Base-by-base conservation (phyloP, 805 yeast species). In the Starmerella sp. region DNA sequence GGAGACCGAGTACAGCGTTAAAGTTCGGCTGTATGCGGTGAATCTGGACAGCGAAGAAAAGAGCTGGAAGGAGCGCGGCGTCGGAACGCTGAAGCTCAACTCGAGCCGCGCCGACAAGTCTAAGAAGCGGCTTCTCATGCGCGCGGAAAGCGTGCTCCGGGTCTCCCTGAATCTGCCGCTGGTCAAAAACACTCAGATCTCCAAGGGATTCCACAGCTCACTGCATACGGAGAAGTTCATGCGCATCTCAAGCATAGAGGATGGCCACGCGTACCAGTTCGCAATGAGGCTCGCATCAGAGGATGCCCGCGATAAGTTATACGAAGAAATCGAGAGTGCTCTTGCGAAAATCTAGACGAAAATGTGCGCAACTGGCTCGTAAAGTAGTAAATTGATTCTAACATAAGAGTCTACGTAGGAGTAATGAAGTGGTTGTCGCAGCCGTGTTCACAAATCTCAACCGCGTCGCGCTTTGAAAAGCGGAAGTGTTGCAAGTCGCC, bases 21-120 rank as follows among this genome's bases (percentile, higher is more conserved):
- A 84, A 48, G 87, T 95, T 4, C 87, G 90, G 65, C 71, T 93
- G 31, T 93, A 90, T 66, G 81, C 79, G 34, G 52, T 60, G n/a
- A 55, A 58, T 38, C 71, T 87, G 62, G 85, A 86, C 63, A 72
- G 90, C 34, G 72, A 82, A 0, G 77, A 81, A 38, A 80, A 77
- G 15, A 96, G 96, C 2, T 93, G 98, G 98, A 93, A 87, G 67
- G 98, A 93, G 69, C 80, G 93, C 65, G 98, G 98, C 29, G 75
- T 85, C 43, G 98, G 98, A 2, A 77, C 80, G 5, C 71, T 93
- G n/a, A 95, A 87, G 66, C 77, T 93, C 30, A 91, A 93, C 68
- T 38, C 39, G 30, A 68, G 70, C 47, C 64, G 67, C 51, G 58
- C 57, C 34, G 57, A 54, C 6, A 61, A 53, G 31, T 50, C 53